phyloP scores from a whole-genome alignment of 805 yeast species.

The Teunomyces cretensis region DNA sequence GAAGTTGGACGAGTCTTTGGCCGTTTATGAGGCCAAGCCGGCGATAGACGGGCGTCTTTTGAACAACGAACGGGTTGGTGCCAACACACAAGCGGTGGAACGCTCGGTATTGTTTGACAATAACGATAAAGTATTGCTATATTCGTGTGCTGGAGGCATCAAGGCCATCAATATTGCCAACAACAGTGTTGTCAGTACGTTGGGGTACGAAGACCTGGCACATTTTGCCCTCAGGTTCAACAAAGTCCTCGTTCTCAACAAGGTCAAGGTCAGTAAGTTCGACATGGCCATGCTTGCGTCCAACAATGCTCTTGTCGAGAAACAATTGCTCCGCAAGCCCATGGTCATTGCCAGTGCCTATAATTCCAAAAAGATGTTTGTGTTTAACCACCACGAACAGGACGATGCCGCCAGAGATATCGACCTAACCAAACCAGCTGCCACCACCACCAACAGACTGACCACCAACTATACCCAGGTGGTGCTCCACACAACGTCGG shows the following conservation, averaged over 20 bases:
- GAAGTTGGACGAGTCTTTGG: constrained; percentile 9
- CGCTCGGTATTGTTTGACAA: constrained; percentile 7
- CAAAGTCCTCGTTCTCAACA: constrained; percentile 12
- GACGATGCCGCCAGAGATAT: constrained; percentile 9
- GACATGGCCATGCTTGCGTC: constrained; percentile 16
- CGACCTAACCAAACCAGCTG: constrained; percentile 1
- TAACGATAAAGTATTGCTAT: constrained; percentile 9
- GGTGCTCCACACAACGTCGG: constrained; percentile 37
- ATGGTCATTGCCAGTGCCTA: constrained; percentile 13
- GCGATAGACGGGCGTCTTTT: not conserved
- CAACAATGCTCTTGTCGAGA: constrained; percentile 15
- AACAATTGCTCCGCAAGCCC: constrained; percentile 12
- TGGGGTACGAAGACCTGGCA: constrained; percentile 13
- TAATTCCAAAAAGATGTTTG: constrained; percentile 11
- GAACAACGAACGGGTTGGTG: not conserved
- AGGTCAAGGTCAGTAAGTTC: constrained; percentile 9
- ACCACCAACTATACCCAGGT: constrained; percentile 1
- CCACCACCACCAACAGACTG: not conserved
- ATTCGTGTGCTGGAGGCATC: constrained; percentile 12
- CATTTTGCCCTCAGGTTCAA: constrained; percentile 6
- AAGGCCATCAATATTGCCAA: constrained; percentile 11
- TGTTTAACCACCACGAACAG: constrained; percentile 8
- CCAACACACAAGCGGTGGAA: not conserved
- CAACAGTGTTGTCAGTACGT: constrained; percentile 6
- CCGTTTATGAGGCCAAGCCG: constrained; percentile 4